Evolutionary conservation across 169 alveolate species (phyloP), one percentile per base, ranked within the genome.

Genomic region (Plasmodium vivax): DNA sequence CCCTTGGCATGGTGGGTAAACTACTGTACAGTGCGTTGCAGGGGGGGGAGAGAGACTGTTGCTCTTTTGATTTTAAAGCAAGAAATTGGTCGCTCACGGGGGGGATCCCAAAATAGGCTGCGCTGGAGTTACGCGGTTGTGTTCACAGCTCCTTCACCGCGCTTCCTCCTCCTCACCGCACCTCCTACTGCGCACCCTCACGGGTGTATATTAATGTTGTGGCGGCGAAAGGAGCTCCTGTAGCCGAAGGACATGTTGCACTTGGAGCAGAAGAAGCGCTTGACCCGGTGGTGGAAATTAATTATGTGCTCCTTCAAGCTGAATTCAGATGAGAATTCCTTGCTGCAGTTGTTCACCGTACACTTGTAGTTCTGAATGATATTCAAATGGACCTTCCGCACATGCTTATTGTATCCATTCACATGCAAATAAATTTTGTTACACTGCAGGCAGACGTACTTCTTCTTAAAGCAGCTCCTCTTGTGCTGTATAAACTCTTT

Each of bases 161-260:
- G n/a, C n/a, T n/a, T n/a, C n/a, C 62, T 3, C 62, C 4, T 16
- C 62, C 47, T 79, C 34, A 79, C 45, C 38, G 4, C 23, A 0
- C 27, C 27, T 23, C 27, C 27, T 23, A 23, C 8, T 8, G 9
- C 58, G 19, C 3, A 32, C 43, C 38, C 19, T 84, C 79, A 87
- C n/a, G 93, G 43, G 38, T 87, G 93, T 14, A 87, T 34, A 32
- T 87, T 75, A 75, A 87, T 41, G 62, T 87, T 87, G 36, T 87
- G 93, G 10, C 93, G 56, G 47, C 93, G 79, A 45, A 75, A 87
- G 16, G 93, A 87, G 23, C 93, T 87, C 16, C 93, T 75, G 58
- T 87, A 87, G 9, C 93, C 93, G 77, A 87, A 87, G 14, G 93
- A 87, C 54, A 87, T 87, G 27, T 87, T 87, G 68, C 93, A 87